Evolutionary conservation across 192 early-diverging fungal species (phyloP), one percentile per base, ranked within the genome.

Genomic region (Pilaira anomala): DNA sequence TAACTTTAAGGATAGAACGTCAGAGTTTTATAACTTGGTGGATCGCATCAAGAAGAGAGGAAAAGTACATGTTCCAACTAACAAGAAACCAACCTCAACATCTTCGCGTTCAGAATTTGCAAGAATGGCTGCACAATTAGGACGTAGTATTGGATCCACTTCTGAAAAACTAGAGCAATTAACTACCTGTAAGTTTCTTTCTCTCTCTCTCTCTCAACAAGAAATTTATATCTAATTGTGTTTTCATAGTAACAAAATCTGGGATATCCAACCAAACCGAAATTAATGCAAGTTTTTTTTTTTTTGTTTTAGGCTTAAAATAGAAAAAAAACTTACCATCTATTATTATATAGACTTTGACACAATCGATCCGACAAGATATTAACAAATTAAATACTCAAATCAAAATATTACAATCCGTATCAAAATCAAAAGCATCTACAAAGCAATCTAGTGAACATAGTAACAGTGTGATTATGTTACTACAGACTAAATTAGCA

Each of bases 281-380:
- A 67, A 97, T 99, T 65, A 94, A 90, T 62, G 84, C 86, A 84
- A 49, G 60, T 36, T 33, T 33, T 33, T 33, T 33, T 33, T 33
- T 33, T 33, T 33, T 33, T 33, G 42, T 7, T 16, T 7, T 44
- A 52, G 25, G 50, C 28, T 52, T 3, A 50, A 8, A 50, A 26
- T 12, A 41, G 14, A 41, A 41, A 41, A 41, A 41, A 41, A 41
- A n/a, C n/a, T n/a, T n/a, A 26, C 13, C 50, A 51, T 33, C 21
- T n/a, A 54, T 9, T 14, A 29, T 24, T 33, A 24, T 36, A 68
- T 56, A 89, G 87, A 88, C 94, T 74, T 81, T 98, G 62, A 93
- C 93, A 18, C 88, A 83, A 61, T 87, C 87, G 36, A 96, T 98
- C 67, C 97, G 98, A 72, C 92, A 96, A 82, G 91, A 97, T 60